phyloP scores from a whole-genome alignment of 192 early-diverging fungal genomes.

The Kickxella alabastrina region DNA sequence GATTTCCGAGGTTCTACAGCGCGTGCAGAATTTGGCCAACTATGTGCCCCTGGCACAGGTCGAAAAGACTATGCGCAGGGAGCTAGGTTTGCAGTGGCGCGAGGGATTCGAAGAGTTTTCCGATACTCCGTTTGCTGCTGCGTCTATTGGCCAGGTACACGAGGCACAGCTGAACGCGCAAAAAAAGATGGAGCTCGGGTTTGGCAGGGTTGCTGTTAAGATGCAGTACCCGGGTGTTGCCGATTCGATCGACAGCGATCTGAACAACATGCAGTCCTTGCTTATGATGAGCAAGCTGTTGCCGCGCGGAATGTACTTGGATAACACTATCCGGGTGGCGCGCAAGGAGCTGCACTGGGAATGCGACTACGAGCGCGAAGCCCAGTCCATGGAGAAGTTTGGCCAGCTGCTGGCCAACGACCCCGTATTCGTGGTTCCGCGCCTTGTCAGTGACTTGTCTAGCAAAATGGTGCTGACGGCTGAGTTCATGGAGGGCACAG shows the following conservation, averaged over 20 bases:
- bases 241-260: conserved; percentile 81
- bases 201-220: conserved; percentile 75
- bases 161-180: conserved; percentile 49
- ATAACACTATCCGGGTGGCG: conserved; percentile 91
- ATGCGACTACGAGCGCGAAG: conserved; percentile 89
- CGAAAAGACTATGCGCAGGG: conserved; percentile 62
- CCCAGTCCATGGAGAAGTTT: conserved; percentile 71
- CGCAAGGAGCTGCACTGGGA: conserved; percentile 88
- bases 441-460: conserved; percentile 63
- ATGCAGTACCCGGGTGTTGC: conserved; percentile 96
- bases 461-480: conserved; percentile 73
- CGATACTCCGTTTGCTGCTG: conserved; percentile 87
- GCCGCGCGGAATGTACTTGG: conserved; percentile 91
- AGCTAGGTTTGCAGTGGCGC: conserved; percentile 73
- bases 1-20: conserved; percentile 72
- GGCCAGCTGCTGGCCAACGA: conserved; percentile 59
- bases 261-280: conserved; percentile 76
- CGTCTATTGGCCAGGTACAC: conserved; percentile 85
- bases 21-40: conserved; percentile 92
- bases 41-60: conserved; percentile 92
- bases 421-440: conserved; percentile 66
- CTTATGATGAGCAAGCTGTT: conserved; percentile 78
- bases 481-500: conserved; percentile 72
- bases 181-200: conserved; percentile 10
- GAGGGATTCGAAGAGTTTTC: conserved; percentile 64